phyloP scores from a whole-genome alignment of 225 moss, liverwort and hornwort species.

The Anthoceros angustus region DNA sequence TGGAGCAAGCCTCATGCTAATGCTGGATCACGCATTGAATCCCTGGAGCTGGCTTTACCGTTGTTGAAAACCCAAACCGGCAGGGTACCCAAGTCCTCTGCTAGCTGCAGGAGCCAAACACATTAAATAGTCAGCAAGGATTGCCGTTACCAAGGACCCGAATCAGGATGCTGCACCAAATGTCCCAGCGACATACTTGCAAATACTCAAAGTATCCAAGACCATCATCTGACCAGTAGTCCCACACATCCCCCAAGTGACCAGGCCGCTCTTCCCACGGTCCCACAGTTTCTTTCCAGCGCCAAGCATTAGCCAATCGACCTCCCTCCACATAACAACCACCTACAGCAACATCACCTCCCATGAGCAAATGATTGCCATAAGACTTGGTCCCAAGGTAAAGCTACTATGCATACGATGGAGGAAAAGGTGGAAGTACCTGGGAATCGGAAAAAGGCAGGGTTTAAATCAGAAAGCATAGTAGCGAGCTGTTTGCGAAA shows the following conservation, averaged over 20 bases:
- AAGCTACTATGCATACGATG: background rate
- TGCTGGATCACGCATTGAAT: background rate
- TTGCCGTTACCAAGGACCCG: no score
- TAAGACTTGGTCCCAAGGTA: background rate
- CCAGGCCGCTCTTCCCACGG: constrained; percentile 72
- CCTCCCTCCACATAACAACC: constrained; percentile 88
- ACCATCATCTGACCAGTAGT: constrained; percentile 92
- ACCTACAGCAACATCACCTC: constrained; percentile 19
- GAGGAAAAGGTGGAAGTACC: constrained; percentile 16
- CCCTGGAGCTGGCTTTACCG: constrained; percentile 22
- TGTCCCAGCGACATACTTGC: constrained; percentile 27
- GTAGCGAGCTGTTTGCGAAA: constrained; percentile 66
- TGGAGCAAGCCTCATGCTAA: no score
- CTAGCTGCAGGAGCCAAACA: constrained; percentile 30
- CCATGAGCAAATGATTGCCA: no score
- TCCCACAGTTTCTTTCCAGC: constrained; percentile 86
- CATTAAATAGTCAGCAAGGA: no score
- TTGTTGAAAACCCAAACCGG: constrained; percentile 98
- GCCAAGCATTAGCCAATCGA: constrained; percentile 57
- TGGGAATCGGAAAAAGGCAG: constrained; percentile 87
- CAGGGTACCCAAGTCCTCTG: constrained; percentile 58
- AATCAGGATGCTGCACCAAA: background rate
- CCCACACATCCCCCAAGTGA: constrained; percentile 81
- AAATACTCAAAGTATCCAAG: constrained; percentile 78
- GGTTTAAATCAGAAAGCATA: constrained; percentile 68